Evolutionary conservation across 768 basidiomycete species (phyloP).

Genomic region (Naganishia randhawae): DNA sequence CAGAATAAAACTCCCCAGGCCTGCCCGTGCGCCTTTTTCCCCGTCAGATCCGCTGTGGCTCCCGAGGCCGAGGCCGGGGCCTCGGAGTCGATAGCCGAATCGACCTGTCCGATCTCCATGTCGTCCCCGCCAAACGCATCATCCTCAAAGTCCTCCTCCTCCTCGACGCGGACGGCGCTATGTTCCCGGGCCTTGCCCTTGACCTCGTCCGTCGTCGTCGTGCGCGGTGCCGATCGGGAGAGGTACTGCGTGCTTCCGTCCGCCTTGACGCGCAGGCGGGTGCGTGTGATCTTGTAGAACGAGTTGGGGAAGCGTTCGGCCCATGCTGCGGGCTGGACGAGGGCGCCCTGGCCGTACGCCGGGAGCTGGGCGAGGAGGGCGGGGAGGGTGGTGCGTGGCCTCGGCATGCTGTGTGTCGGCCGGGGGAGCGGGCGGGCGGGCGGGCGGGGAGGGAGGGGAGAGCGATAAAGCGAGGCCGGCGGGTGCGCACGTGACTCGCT

Average conservation of each 20-base stretch:
- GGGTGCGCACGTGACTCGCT: no score
- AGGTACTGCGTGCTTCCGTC: neutral
- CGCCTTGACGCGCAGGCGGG: conserved; percentile 19
- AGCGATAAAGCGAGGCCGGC: no score
- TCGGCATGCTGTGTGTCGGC: neutral
- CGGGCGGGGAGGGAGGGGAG: no score
- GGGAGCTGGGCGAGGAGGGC: conserved; percentile 20
- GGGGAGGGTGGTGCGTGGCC: conserved; percentile 13
- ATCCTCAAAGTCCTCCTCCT: conserved; percentile 28
- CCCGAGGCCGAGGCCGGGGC: neutral
- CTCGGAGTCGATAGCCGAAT: neutral
- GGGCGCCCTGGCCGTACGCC: neutral
- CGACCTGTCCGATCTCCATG: conserved; percentile 13
- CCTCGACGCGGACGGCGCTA: neutral
- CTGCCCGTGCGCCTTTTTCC: conserved; percentile 21
- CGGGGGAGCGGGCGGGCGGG: neutral
- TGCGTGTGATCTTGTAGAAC: conserved; percentile 28
- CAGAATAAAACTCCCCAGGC: conserved; percentile 33
- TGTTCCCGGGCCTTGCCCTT: conserved; percentile 9
- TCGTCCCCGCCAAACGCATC: conserved; percentile 18
- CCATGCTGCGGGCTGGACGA: conserved; percentile 31
- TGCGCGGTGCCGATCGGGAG: neutral
- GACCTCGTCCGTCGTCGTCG: neutral
- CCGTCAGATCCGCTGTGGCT: neutral
- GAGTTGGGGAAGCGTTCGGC: conserved; percentile 27